Base-by-base conservation (phyloP, 345 rosid species). In the Ailanthus altissimus region DNA sequence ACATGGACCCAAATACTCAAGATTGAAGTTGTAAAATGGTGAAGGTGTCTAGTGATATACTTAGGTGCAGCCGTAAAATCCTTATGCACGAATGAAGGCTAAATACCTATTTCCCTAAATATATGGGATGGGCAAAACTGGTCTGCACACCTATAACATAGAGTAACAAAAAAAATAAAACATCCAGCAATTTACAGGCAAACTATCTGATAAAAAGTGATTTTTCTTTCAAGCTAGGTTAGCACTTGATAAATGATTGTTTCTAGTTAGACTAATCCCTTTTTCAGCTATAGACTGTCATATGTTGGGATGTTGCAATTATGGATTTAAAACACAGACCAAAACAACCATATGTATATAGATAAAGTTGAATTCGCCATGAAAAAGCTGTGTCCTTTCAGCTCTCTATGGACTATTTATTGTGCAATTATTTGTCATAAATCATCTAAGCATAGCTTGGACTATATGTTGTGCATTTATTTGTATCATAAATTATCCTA, bases 401-500 rank as follows among this genome's bases (percentile, higher is more conserved):
- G 45, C 61, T 59, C 58, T 38, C 5, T 53, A 54, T 54, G 49
- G 63, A 38, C 21, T 71, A 21, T 53, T 38, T 70, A 20, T 38
- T 28, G 12, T 8, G 21, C 4, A 40, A 54, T 32, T 53, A 61
- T 25, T 50, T 62, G 13, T 12, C 5, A 70, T 51, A 70, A 32
- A 51, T 28, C 54, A 36, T 54, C 62, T 49, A 10, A n/a, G 49
- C 11, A 74, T 13, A 23, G 51, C 12, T 54, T 38, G 63, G 49
- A 38, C 28, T 28, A 32, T 28, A 26, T 49, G 38, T 28, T 49
- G 15, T 5, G 10, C 20, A 10, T 49, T 8, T 49, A 47, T 25
- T 61, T 62, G 13, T 11, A 74, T 12, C 5, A 70, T 51, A 70
- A 32, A 51, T 67, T 70, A 50, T 53, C 60, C 61, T 8, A 32